Conservation (phyloP, 2,329 filamentous ascomycete species). For the Capronia coronata region DNA sequence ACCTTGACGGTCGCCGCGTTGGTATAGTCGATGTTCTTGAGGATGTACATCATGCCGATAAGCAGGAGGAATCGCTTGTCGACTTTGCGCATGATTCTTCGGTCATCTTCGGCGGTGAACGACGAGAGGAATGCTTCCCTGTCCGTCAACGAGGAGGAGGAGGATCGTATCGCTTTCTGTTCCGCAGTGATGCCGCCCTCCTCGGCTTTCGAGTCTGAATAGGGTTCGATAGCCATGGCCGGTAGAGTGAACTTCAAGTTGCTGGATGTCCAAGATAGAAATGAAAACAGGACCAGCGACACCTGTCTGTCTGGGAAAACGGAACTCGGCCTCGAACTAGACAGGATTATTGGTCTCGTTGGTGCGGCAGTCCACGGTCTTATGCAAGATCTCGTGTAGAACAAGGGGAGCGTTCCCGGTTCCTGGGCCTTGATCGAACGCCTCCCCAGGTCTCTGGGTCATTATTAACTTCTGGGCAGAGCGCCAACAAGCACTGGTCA, state of each 20-base stretch:
- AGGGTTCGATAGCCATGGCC: not conserved
- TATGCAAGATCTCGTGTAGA: too few relatives aligned
- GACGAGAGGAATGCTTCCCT: slow-evolving; percentile 33
- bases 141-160: slow-evolving; percentile 3
- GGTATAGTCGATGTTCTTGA: slow-evolving; percentile 40
- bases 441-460: too few relatives aligned
- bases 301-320: too few relatives aligned
- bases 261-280: not conserved
- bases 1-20: slow-evolving; percentile 41
- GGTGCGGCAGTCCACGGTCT: not conserved
- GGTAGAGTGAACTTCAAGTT: not conserved
- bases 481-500: too few relatives aligned
- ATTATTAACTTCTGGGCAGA: too few relatives aligned
- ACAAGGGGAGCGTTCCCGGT: too few relatives aligned
- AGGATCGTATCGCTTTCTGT: slow-evolving; percentile 3
- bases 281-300: not conserved
- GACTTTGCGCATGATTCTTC: slow-evolving; percentile 38
- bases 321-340: too few relatives aligned
- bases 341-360: not conserved
- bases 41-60: slow-evolving; percentile 59
- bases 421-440: too few relatives aligned
- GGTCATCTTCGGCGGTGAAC: slow-evolving; percentile 38
- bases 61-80: slow-evolving; percentile 64
- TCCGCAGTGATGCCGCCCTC: slow-evolving; percentile 1
- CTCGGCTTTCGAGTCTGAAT: slow-evolving; percentile 2